Conservation (phyloP, 768 basidiomycete species). For the Tephrocybe sp. region DNA sequence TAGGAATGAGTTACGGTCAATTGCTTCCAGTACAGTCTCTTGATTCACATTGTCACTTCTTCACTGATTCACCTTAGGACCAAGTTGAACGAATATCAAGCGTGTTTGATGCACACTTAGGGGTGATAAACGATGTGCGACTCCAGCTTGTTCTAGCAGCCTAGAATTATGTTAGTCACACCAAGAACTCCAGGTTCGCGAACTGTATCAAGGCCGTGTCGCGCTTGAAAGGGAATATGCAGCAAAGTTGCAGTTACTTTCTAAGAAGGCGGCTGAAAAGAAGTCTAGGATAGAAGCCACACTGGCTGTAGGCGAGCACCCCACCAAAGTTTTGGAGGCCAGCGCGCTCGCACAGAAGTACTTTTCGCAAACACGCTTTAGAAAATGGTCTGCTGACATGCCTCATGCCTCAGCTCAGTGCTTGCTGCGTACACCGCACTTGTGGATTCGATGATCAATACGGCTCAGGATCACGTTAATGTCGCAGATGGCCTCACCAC, state of each 20-base stretch:
- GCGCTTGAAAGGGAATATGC: constrained; percentile 80
- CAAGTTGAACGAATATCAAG: constrained; percentile 64
- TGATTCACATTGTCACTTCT: constrained; percentile 6
- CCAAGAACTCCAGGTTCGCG: constrained; percentile 54
- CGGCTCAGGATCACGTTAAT: constrained; percentile 67
- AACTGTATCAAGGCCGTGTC: constrained; percentile 64
- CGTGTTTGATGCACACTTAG: constrained; percentile 64
- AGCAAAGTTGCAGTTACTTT: constrained; percentile 60
- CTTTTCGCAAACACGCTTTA: constrained; percentile 8
- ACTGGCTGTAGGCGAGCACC: constrained; percentile 65
- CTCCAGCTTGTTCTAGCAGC: neutral
- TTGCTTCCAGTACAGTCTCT: constrained; percentile 46
- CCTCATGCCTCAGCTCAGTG: constrained; percentile 54
- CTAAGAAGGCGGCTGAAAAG: constrained; percentile 69
- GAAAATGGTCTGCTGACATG: constrained; percentile 10
- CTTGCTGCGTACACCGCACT: constrained; percentile 67
- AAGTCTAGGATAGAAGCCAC: constrained; percentile 54
- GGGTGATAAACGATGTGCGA: constrained; percentile 63
- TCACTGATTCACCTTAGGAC: constrained; percentile 46
- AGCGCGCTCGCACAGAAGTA: constrained; percentile 56
- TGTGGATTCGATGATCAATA: constrained; percentile 53
- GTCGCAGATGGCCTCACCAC: constrained; percentile 59
- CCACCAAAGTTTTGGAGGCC: constrained; percentile 60
- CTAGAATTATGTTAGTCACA: neutral
- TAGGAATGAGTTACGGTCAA: constrained; percentile 49